Percentiles rank a stretch among this genome's conserved stretches.
Evolutionary conservation across 495 filamentous ascomycete genomes (phyloP).

Genomic region (Aspergillus homomorphus): DNA sequence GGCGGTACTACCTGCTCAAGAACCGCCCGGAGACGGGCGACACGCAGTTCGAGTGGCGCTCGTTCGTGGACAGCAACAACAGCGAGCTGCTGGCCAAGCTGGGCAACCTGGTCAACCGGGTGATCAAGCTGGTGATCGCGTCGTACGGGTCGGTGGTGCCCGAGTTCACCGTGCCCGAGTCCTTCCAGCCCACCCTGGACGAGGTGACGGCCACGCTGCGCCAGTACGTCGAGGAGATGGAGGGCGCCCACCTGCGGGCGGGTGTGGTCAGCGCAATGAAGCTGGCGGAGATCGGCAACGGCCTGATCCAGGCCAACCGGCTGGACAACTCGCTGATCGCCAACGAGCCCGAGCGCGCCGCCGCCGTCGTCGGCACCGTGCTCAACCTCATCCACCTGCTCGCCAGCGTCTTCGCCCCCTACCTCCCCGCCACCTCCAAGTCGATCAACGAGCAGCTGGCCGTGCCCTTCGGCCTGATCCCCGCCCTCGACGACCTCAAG

Average conservation of each 20-base stretch:
- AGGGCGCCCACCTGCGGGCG: conserved; percentile 70
- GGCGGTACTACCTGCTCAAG: conserved; percentile 89
- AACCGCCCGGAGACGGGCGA: conserved; percentile 87
- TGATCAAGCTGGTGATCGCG: conserved; percentile 85
- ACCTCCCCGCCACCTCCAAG: conserved; percentile 76
- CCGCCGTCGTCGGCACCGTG: conserved; percentile 74
- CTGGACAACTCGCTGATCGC: conserved; percentile 78
- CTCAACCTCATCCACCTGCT: conserved; percentile 81
- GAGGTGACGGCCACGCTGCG: conserved; percentile 60
- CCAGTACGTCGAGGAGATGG: conserved; percentile 70
- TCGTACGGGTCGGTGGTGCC: conserved; percentile 69
- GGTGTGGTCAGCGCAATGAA: conserved; percentile 69
- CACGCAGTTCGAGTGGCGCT: conserved; percentile 83
- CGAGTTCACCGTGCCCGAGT: conserved; percentile 52
- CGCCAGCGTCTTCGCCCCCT: conserved; percentile 71
- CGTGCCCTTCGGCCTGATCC: conserved; percentile 61
- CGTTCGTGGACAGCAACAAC: conserved; percentile 85
- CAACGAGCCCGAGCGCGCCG: conserved; percentile 67
- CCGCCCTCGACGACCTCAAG: conserved; percentile 43
- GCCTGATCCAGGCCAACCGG: conserved; percentile 74
- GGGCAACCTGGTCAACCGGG: conserved; percentile 90
- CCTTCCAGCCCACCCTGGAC: conserved; percentile 43
- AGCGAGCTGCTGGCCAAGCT: conserved; percentile 85
- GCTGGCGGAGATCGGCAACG: conserved; percentile 71
- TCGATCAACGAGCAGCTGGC: conserved; percentile 75